Evolutionary conservation across 768 basidiomycete genomes (phyloP), one percentile per base, ranked within the genome.

Genomic region (Nidularia pulvinata): DNA sequence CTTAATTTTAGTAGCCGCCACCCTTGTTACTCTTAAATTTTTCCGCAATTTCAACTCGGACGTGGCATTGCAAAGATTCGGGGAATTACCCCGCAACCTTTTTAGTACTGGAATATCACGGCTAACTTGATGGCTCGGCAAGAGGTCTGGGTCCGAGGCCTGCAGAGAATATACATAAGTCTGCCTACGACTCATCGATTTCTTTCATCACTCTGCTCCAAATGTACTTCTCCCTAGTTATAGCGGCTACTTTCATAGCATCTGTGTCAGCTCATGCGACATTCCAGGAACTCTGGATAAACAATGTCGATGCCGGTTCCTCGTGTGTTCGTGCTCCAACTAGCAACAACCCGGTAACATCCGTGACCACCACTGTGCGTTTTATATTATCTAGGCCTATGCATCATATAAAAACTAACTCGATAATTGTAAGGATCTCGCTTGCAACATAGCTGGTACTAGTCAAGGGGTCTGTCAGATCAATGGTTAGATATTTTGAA

Each of bases 271-370:
- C 79, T 4, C 80, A 81, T 60, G 76, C 80, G 33, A 81, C 80
- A 3, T 83, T 77, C 70, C 80, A 83, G 61, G 70, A 81, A 55
- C 59, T 83, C 48, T 82, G 81, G 80, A 70, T 81, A 49, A 78
- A 78, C 50, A 72, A 70, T 50, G 74, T 78, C 30, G 80, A 81
- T 58, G 72, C 74, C 54, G 79, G 76, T 48, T 66, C 61, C 33
- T 72, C 74, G 49, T 83, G 80, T 59, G 76, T 74, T 32, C 76
- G 81, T 30, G 53, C 67, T 16, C 78, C 78, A 3, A 57, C 58
- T 16, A 77, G 70, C 61, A 83, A 83, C 68, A 70, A 61, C 33
- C 81, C 81, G 4, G 76, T 80, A 9, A 75, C 77, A 6, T 68
- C 63, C 50, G 74, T 76, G 33, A 65, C 68, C 14, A 69, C 57